Conservation (phyloP, 176 grass and related monocot genomes). For the Neostapfia colusana region DNA sequence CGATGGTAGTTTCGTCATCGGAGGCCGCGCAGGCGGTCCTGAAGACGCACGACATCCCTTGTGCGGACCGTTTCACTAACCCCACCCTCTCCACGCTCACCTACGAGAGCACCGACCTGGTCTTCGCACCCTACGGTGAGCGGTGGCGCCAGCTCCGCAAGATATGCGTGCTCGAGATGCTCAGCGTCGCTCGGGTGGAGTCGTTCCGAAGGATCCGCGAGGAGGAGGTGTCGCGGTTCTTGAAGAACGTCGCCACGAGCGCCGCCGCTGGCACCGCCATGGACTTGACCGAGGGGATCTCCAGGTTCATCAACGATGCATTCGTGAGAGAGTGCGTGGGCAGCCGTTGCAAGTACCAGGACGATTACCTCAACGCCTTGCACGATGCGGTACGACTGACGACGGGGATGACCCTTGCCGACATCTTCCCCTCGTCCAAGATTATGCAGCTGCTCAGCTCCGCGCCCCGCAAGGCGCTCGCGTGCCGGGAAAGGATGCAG, state of each 20-base stretch:
- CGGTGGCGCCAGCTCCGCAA: constrained; percentile 36
- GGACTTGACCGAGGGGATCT: neutral
- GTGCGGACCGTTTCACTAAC: neutral
- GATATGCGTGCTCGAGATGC: constrained; percentile 23
- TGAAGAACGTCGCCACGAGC: neutral
- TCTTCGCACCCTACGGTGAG: constrained; percentile 4
- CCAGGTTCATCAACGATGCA: constrained; percentile 15
- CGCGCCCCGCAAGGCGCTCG: no score
- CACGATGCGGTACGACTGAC: neutral
- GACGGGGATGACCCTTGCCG: neutral
- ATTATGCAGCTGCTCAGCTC: no score
- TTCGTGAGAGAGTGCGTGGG: constrained; percentile 20
- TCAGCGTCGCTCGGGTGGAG: constrained; percentile 17
- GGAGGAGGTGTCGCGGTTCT: constrained; percentile 7
- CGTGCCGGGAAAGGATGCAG: no score
- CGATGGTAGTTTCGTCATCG: constrained; percentile 3
- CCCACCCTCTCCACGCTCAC: neutral
- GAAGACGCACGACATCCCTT: neutral
- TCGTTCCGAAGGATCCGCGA: constrained; percentile 10
- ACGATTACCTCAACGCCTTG: constrained; percentile 16
- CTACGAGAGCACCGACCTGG: neutral
- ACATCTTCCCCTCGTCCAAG: constrained; percentile 31
- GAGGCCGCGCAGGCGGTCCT: constrained; percentile 1
- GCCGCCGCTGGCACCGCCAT: neutral
- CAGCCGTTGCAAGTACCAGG: constrained; percentile 29